A percentile compares a stretch with the other conserved stretches of the same genome.
Conservation (phyloP, 768 basidiomycete genomes). For the Termitomyces sp. region DNA sequence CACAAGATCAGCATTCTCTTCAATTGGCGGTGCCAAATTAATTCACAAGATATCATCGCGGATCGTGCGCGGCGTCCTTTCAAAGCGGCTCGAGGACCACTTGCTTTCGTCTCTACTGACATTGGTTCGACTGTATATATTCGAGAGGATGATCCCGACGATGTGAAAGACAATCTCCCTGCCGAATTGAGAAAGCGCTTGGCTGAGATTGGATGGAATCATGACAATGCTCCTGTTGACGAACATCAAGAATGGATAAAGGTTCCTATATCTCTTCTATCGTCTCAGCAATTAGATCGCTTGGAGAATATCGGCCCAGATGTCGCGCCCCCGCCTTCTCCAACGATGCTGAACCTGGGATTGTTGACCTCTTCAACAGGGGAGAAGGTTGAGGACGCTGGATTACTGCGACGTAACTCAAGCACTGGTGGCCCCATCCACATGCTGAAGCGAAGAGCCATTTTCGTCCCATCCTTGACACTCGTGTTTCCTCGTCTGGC, state of each 20-base stretch:
- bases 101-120: slow-evolving; percentile 73
- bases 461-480: slow-evolving; percentile 62
- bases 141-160: slow-evolving; percentile 45
- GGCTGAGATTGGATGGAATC: slow-evolving; percentile 71
- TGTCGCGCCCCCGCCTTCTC: slow-evolving; percentile 16
- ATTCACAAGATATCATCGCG: slow-evolving; percentile 52
- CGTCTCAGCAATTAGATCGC: slow-evolving; percentile 50
- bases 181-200: slow-evolving; percentile 59
- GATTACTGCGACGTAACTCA: slow-evolving; percentile 52
- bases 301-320: slow-evolving; percentile 29
- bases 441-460: slow-evolving; percentile 51
- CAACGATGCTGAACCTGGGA: slow-evolving; percentile 25
- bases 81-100: slow-evolving; percentile 60
- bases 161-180: slow-evolving; percentile 51
- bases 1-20: slow-evolving; percentile 50
- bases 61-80: slow-evolving; percentile 67
- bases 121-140: slow-evolving; percentile 62
- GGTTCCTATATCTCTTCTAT: slow-evolving; percentile 64
- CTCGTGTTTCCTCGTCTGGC: slow-evolving; percentile 51
- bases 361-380: slow-evolving; percentile 16
- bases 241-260: slow-evolving; percentile 52
- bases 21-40: slow-evolving; percentile 67
- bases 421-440: slow-evolving; percentile 40
- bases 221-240: slow-evolving; percentile 51
- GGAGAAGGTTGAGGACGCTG: slow-evolving; percentile 22